Evolutionary conservation across 202 grass and related monocot genomes (phyloP).

Genomic region (Carex arenaria): DNA sequence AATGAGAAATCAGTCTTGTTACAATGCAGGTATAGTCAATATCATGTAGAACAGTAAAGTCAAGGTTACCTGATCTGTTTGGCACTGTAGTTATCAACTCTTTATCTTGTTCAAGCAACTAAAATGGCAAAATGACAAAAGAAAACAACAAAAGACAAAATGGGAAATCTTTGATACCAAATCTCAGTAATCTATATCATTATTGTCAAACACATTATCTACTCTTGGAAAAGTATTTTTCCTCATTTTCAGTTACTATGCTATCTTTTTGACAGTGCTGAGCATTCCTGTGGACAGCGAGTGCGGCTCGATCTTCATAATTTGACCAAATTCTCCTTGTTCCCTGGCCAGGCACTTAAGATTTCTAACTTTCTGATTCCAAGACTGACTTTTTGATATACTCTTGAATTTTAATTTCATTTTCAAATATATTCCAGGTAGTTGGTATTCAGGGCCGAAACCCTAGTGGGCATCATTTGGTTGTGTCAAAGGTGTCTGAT

Average conservation of each 20-base stretch:
- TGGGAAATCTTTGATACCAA: not conserved
- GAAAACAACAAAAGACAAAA: not conserved
- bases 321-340: constrained; percentile 76
- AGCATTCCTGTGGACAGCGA: constrained; percentile 64
- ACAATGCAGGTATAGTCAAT: constrained; percentile 65
- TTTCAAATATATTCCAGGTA: constrained; percentile 45
- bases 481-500: constrained; percentile 73
- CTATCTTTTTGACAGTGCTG: constrained; percentile 42
- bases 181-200: constrained; percentile 1
- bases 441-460: constrained; percentile 86
- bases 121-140: not conserved
- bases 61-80: constrained; percentile 10
- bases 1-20: constrained; percentile 98
- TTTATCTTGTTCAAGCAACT: not conserved
- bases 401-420: not conserved
- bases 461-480: constrained; percentile 87
- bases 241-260: not conserved
- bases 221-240: not conserved
- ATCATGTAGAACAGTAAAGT: not conserved
- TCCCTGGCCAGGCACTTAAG: constrained; percentile 69
- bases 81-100: not conserved
- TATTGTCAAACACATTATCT: not conserved
- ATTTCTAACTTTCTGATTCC: not conserved
- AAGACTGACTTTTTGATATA: not conserved
- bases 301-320: constrained; percentile 84